These are phyloP conservation scores for Priceomyces medius DNA, from an alignment of 805 yeast genomes.

Conservation along the genomic window DNA sequence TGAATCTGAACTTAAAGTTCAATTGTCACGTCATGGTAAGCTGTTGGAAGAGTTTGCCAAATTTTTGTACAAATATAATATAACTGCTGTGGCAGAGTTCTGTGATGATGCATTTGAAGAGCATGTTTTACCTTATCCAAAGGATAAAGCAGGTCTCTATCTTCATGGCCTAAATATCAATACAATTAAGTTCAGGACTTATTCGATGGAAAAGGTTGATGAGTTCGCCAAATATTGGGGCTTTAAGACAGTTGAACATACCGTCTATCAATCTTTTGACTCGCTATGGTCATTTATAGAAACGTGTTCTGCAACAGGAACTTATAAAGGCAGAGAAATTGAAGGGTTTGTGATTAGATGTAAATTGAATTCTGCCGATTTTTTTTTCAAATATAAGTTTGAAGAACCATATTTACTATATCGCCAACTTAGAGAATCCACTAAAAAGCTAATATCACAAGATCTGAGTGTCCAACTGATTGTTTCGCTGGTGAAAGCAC, in stretches of 20 bases:
- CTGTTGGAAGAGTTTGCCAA: constrained; percentile 53
- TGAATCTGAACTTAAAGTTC: constrained; percentile 52
- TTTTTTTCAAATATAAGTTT: constrained; percentile 89
- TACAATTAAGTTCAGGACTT: constrained; percentile 59
- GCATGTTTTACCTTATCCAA: constrained; percentile 76
- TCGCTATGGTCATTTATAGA: constrained; percentile 53
- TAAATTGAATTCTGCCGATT: constrained; percentile 42
- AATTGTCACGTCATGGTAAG: constrained; percentile 44
- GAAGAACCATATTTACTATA: constrained; percentile 93
- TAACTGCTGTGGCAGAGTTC: constrained; percentile 88
- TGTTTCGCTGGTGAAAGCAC: constrained; percentile 46
- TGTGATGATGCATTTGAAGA: constrained; percentile 95
- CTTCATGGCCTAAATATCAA: constrained; percentile 86
- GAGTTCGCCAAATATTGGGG: constrained; percentile 68
- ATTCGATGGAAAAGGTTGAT: constrained; percentile 58
- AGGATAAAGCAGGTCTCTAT: constrained; percentile 74
- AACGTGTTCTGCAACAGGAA: constrained; percentile 61
- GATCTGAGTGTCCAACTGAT: constrained; percentile 22
- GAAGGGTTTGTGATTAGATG: constrained; percentile 95
- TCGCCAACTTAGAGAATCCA: constrained; percentile 86
- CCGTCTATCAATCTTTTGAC: constrained; percentile 36
- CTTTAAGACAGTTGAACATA: constrained; percentile 57
- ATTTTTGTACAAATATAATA: constrained; percentile 46
- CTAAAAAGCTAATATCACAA: constrained; percentile 54
- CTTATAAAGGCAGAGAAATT: constrained; percentile 66